A percentile compares a stretch with the other conserved stretches of the same genome.
phyloP scores from a whole-genome alignment of 495 filamentous ascomycete genomes.

The Aspergillus diversus region DNA sequence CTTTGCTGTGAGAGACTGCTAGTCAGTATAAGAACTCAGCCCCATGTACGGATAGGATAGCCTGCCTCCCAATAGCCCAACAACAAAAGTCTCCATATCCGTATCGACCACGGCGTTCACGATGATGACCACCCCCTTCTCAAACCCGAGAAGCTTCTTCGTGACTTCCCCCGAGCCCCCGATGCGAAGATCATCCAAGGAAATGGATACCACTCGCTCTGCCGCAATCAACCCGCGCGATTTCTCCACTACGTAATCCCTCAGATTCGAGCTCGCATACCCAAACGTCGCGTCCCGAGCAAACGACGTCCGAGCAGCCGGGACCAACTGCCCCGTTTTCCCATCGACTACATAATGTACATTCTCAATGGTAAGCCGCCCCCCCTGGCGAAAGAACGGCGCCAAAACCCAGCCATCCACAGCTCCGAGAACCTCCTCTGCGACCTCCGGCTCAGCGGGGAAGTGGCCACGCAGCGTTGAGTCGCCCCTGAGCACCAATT shows the following conservation, averaged over 20 bases:
- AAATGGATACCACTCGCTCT: neutral
- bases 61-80: neutral
- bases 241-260: slow-evolving; percentile 9
- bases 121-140: slow-evolving; percentile 1
- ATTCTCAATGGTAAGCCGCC: neutral
- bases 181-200: neutral
- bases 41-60: neutral
- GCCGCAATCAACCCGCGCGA: slow-evolving; percentile 1
- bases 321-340: neutral
- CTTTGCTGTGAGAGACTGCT: neutral
- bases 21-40: neutral
- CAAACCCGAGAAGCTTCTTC: neutral
- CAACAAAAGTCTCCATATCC: slow-evolving; percentile 11
- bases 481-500: slow-evolving; percentile 6
- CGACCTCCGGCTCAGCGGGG: slow-evolving; percentile 7
- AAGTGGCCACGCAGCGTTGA: slow-evolving; percentile 10
- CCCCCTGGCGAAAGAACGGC: slow-evolving; percentile 9
- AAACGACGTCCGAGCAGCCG: slow-evolving; percentile 10
- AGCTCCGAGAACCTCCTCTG: slow-evolving; percentile 6
- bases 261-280: slow-evolving; percentile 3
- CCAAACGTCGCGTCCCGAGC: slow-evolving; percentile 7
- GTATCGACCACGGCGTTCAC: slow-evolving; percentile 10
- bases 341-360: slow-evolving; percentile 3
- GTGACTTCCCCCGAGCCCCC: neutral
- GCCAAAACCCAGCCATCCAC: slow-evolving; percentile 9